Evolutionary conservation across 1,284 basidiomycete genomes (phyloP).

Genomic region (Dichomitus squalens): DNA sequence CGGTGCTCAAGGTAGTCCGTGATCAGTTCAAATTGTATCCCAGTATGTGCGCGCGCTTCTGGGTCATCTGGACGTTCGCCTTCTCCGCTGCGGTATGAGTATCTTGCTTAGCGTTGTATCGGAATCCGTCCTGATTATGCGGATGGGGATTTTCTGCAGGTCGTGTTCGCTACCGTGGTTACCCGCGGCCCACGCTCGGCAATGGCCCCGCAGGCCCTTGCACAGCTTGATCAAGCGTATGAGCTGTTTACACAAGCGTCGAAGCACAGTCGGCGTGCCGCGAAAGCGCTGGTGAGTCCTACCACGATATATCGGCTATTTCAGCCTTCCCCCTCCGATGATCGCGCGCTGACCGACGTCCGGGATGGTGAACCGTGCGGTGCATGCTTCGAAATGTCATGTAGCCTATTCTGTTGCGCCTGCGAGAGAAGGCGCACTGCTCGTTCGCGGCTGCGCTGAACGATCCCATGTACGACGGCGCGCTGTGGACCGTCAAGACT

Average conservation of each 20-base stretch:
- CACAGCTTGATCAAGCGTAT: slow-evolving; percentile 32
- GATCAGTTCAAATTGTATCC: slow-evolving; percentile 33
- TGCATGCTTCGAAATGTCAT: background rate
- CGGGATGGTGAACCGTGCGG: background rate
- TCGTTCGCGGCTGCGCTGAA: slow-evolving; percentile 25
- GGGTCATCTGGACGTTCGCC: slow-evolving; percentile 41
- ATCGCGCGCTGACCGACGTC: slow-evolving; percentile 9
- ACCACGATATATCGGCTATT: background rate
- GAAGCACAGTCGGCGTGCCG: slow-evolving; percentile 33
- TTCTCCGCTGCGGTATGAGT: slow-evolving; percentile 42
- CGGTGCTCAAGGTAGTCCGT: slow-evolving; percentile 36
- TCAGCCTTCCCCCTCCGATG: slow-evolving; percentile 6
- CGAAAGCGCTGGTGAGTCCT: slow-evolving; percentile 33
- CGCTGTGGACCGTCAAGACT: slow-evolving; percentile 27
- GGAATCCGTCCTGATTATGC: background rate
- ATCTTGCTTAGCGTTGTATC: background rate
- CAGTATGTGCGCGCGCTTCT: slow-evolving; percentile 36
- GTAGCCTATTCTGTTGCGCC: slow-evolving; percentile 30
- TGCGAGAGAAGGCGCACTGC: slow-evolving; percentile 33
- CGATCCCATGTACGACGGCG: slow-evolving; percentile 24
- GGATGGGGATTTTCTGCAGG: slow-evolving; percentile 10
- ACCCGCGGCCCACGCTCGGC: slow-evolving; percentile 33
- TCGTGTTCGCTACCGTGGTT: slow-evolving; percentile 33
- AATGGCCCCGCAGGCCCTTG: slow-evolving; percentile 29
- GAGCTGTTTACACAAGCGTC: slow-evolving; percentile 34